Percentiles rank a stretch among this genome's conserved stretches.
phyloP scores from a whole-genome alignment of 352 stramenopile species.

The Phytophthora pluvialis region DNA sequence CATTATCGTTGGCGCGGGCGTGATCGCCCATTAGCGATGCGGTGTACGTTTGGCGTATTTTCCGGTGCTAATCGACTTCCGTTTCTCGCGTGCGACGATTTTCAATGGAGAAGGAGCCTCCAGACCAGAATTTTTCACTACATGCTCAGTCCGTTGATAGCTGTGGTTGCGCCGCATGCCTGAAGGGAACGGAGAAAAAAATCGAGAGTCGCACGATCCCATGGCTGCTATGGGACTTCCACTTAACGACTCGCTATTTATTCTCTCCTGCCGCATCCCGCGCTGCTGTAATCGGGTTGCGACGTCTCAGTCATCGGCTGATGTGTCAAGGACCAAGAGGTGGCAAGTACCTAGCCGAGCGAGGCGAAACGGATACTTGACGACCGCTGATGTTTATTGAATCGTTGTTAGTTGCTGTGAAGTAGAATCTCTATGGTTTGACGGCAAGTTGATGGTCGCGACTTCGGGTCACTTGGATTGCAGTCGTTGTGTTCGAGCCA shows the following conservation, averaged over 20 bases:
- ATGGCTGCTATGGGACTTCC: conserved; percentile 11
- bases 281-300: conserved; percentile 1
- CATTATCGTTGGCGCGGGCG: no score
- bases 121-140: conserved; percentile 1
- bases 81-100: background rate
- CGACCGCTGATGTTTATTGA: conserved; percentile 8
- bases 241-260: conserved; percentile 25
- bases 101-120: background rate
- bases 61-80: background rate
- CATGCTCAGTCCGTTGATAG: conserved; percentile 16
- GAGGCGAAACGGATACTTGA: conserved; percentile 13
- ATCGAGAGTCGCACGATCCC: conserved; percentile 9
- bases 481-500: background rate
- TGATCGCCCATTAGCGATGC: no score
- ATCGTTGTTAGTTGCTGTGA: background rate
- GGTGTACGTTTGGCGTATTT: no score
- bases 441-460: background rate
- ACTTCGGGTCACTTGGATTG: background rate
- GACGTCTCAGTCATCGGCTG: conserved; percentile 16
- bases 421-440: no score
- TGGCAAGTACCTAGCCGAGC: background rate
- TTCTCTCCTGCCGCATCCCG: background rate
- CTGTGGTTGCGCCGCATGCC: background rate
- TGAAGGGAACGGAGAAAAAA: background rate
- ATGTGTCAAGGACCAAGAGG: conserved; percentile 3